These are phyloP conservation scores for Paramecium pentaurelia DNA, from an alignment of 73 alveolate genomes.

Conservation along the genomic window DNA sequence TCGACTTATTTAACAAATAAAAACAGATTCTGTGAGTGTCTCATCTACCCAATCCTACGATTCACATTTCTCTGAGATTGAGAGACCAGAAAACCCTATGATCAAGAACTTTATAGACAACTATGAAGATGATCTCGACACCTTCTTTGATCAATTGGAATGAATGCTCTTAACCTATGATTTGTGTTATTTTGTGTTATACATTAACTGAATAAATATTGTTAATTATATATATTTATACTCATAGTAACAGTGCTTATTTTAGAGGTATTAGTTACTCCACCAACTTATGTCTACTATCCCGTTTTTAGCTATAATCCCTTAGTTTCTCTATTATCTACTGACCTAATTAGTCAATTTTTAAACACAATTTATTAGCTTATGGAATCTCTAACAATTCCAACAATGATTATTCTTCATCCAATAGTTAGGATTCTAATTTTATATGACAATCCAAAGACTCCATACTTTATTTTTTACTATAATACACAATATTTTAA, in stretches of 20 bases:
- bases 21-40: neutral
- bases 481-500: neutral
- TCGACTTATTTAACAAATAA: neutral
- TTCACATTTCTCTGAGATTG: neutral
- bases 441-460: neutral
- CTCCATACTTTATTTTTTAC: neutral
- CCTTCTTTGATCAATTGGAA: constrained; percentile 17
- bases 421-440: neutral
- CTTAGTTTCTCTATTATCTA: neutral
- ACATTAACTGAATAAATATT: neutral
- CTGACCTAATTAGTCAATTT: constrained; percentile 6
- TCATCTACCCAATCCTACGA: neutral
- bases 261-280: neutral
- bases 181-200: neutral
- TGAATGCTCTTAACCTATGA: neutral
- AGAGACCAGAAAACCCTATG: constrained; percentile 40
- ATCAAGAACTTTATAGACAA: neutral
- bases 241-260: neutral
- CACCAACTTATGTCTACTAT: neutral
- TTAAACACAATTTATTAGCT: neutral
- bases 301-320: neutral
- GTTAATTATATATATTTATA: neutral
- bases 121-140: constrained; percentile 19
- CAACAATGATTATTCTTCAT: neutral
- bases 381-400: neutral